Conservation (phyloP, 306 rosid genomes). For the Prunus fruticosa region DNA sequence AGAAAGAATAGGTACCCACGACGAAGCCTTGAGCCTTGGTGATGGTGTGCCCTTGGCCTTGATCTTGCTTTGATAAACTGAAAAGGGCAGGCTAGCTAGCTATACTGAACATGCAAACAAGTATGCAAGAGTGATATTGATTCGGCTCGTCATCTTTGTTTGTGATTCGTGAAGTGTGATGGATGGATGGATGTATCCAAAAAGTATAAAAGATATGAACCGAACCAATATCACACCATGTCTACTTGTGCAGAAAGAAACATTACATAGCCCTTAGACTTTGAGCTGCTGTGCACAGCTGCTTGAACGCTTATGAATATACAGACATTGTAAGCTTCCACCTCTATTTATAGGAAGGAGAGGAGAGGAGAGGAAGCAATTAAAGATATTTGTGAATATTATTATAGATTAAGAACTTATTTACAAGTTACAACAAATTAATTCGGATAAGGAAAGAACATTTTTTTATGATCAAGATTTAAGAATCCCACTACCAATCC, state of each 20-base stretch:
- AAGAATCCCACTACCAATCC: background rate
- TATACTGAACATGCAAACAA: slow-evolving; percentile 28
- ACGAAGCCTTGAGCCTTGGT: background rate
- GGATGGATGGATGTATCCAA: too few relatives aligned
- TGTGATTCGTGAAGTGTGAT: background rate
- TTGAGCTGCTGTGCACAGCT: background rate
- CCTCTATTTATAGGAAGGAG: slow-evolving; percentile 7
- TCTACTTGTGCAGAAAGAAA: slow-evolving; percentile 41
- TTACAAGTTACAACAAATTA: too few relatives aligned
- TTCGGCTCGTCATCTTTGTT: slow-evolving; percentile 54
- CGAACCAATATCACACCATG: slow-evolving; percentile 68
- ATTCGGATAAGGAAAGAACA: background rate
- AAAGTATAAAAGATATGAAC: slow-evolving; percentile 34
- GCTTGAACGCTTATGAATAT: background rate
- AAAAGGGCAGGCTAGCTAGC: background rate
- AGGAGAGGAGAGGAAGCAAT: too few relatives aligned
- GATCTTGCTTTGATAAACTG: background rate
- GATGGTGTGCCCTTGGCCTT: background rate
- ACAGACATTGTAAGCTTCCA: background rate
- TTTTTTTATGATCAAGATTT: background rate
- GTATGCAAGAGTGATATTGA: slow-evolving; percentile 80
- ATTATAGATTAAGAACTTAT: too few relatives aligned
- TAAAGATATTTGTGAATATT: too few relatives aligned
- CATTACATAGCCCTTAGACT: too few relatives aligned
- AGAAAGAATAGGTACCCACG: background rate